phyloP scores from a whole-genome alignment of 257 asterid genomes.

The Solanum microdontum region DNA sequence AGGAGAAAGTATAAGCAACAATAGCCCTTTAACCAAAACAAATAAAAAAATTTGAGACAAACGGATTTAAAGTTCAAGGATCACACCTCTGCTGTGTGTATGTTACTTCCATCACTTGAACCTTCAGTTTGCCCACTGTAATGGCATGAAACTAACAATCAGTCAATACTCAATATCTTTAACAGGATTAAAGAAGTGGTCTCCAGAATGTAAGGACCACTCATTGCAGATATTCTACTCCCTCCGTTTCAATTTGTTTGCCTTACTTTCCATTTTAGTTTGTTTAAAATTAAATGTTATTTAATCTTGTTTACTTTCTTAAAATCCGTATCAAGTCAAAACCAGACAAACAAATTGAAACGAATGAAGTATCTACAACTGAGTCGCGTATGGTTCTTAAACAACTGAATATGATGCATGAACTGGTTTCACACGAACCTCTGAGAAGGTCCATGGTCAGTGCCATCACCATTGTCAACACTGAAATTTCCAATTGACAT shows the following conservation, averaged over 20 bases:
- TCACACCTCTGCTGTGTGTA: conserved; percentile 44
- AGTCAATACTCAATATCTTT: background rate
- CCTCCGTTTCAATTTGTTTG: background rate
- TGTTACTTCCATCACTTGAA: conserved; percentile 85
- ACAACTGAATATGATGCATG: background rate
- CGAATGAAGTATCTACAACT: background rate
- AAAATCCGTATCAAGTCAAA: background rate
- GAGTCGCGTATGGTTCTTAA: background rate
- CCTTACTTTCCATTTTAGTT: background rate
- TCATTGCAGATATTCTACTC: background rate
- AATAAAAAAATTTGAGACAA: background rate
- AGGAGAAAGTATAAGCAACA: background rate
- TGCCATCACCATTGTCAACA: conserved; percentile 35
- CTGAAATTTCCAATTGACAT: conserved; percentile 66
- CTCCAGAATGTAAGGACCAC: background rate
- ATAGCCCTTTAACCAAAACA: background rate
- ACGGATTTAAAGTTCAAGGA: background rate
- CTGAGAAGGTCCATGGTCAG: conserved; percentile 48
- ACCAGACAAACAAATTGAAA: background rate
- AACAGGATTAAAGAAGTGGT: background rate
- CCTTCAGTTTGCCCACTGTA: conserved; percentile 63
- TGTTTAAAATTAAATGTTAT: background rate
- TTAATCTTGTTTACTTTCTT: background rate
- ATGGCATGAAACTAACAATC: conserved; percentile 8
- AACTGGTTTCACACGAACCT: conserved; percentile 39